phyloP scores from a whole-genome alignment of 495 filamentous ascomycete species.

The Staphylotrichum longicolle region DNA sequence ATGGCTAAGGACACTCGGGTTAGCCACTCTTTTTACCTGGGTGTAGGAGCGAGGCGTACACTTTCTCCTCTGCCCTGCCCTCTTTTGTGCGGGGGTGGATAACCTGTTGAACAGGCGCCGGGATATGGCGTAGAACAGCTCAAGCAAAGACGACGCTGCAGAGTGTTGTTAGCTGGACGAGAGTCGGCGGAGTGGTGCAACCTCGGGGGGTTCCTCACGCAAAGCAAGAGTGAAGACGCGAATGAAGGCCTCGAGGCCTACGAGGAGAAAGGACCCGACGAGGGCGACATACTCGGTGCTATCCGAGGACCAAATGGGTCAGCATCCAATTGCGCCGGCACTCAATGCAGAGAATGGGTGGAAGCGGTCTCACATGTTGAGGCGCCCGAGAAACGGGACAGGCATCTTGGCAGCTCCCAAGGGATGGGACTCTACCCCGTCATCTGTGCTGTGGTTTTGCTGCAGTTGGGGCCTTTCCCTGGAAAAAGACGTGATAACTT shows the following conservation, averaged over 20 bases:
- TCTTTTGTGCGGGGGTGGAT: conserved; percentile 64
- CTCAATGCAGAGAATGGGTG: background rate
- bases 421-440: conserved; percentile 9
- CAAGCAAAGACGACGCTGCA: conserved; percentile 71
- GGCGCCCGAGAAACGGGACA: conserved; percentile 78
- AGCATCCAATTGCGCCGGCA: background rate
- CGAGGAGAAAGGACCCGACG: conserved; percentile 73
- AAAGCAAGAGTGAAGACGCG: conserved; percentile 87
- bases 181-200: conserved; percentile 16
- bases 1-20: conserved; percentile 39
- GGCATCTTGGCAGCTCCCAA: conserved; percentile 55
- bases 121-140: conserved; percentile 78
- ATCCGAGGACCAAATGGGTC: background rate
- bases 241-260: conserved; percentile 76
- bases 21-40: conserved; percentile 17
- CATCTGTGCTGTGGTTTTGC: conserved; percentile 13
- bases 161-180: conserved; percentile 25
- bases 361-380: conserved; percentile 59
- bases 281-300: conserved; percentile 86
- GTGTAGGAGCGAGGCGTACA: conserved; percentile 34
- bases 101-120: conserved; percentile 78
- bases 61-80: conserved; percentile 58
- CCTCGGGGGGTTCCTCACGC: conserved; percentile 54
- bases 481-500: too few relatives aligned
- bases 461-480: background rate